Base-by-base conservation (phyloP, 139 green algal genomes). In the Chlorella vulgaris region DNA sequence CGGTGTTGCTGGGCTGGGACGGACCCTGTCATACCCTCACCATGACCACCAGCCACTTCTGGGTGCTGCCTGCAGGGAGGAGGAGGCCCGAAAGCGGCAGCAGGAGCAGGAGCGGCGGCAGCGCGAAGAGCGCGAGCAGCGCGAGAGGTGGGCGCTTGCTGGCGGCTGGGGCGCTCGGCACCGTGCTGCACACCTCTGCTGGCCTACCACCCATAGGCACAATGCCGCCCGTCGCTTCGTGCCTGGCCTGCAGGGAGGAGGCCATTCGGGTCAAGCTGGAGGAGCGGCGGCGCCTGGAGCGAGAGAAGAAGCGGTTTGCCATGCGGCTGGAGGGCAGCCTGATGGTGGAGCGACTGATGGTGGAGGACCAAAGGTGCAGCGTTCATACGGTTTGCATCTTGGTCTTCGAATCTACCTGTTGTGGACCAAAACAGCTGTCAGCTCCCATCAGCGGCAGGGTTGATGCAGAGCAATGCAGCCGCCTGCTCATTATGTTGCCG, bases 231-330 rank as follows among this genome's bases (percentile, higher is more conserved):
- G 21, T 24, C 58, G 0, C 3, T 0, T 38, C 0, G 24, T 47
- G 3, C 36, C 4, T 3, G n/a, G 24, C 13, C 0, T 31, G 43
- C 68, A 65, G 67, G n/a, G 51, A 83, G 53, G 84, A 83, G 36
- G 78, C 84, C 39, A 74, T 75, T 19, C 35, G 67, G 6, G 5
- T 10, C 19, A 62, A 53, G 35, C 55, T 70, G 1, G 82, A 85
- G 80, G 85, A 81, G 76, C 63, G 79, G 35, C 70, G 58, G 31
- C 42, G 55, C 29, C 66, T 88, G 51, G 50, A 84, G 29, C 69
- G 43, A 40, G 62, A 83, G 50, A 85, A 82, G 79, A 71, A 84
- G 38, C 61, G 43, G 35, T 90, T 89, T 84, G 80, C 68, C 3
- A 39, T 87, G 40, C 55, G 80, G 31, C 26, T 90, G 55, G 78